Evolutionary conservation across 768 basidiomycete species (phyloP).

Genomic region (Trametopsis cervina): DNA sequence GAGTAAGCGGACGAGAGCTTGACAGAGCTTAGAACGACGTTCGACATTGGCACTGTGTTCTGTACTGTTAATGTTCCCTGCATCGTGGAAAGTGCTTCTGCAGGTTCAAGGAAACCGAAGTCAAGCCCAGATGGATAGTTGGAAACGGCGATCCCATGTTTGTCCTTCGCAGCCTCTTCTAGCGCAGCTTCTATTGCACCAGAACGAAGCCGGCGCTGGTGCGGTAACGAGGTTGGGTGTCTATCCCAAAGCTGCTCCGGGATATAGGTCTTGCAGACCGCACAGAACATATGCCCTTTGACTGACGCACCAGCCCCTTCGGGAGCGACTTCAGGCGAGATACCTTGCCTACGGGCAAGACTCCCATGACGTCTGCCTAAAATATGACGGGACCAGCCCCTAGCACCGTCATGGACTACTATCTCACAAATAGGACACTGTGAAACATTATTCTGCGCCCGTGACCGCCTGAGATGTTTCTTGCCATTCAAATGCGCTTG

Average conservation of each 20-base stretch:
- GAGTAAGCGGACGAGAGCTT: conserved; percentile 1
- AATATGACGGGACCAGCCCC: conserved; percentile 24
- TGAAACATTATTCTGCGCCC: not conserved
- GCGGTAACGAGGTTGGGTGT: conserved; percentile 22
- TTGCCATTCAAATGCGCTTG: not conserved
- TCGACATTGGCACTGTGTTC: conserved; percentile 6
- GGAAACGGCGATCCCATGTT: conserved; percentile 40
- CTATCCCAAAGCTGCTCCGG: conserved; percentile 26
- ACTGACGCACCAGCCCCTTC: conserved; percentile 14
- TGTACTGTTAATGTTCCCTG: conserved; percentile 8
- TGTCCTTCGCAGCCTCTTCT: conserved; percentile 49
- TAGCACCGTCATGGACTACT: not conserved
- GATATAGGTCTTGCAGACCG: conserved; percentile 24
- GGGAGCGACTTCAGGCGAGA: conserved; percentile 26
- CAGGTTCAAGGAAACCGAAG: conserved; percentile 43
- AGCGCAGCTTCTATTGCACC: conserved; percentile 34
- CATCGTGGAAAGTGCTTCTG: conserved; percentile 19
- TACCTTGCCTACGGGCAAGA: conserved; percentile 12
- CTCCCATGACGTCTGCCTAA: conserved; percentile 14
- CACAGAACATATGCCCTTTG: conserved; percentile 21
- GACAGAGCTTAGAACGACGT: not conserved
- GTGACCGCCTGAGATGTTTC: not conserved
- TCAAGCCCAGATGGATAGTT: conserved; percentile 32
- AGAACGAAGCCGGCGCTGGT: conserved; percentile 35
- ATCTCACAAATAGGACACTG: not conserved